Evolutionary conservation across 129 eudicot genomes (phyloP), one percentile per base, ranked within the genome.

Genomic region (Rutidosis leptorrhynchoides): DNA sequence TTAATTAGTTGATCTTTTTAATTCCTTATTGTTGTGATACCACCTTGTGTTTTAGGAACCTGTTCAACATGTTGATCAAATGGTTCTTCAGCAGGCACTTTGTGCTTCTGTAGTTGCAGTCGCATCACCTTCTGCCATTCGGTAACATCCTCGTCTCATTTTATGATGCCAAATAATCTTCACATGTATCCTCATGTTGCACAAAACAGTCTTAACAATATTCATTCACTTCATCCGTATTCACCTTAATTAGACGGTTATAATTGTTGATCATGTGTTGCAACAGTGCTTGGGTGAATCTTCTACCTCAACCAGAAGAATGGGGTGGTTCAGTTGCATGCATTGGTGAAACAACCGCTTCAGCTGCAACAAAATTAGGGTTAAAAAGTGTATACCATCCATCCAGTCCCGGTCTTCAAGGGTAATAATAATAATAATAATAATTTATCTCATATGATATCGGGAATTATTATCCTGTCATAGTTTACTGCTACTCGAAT

Each of bases 51-150:
- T 25, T 58, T 78, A 91, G 97, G 90, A 75, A 64, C 82, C 90
- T 52, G 88, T 87, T 53, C 67, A 73, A 62, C 77, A 83, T 43
- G 97, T 91, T 63, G 97, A 90, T 67, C 80, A 65, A 64, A 37
- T 29, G 46, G 58, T 77, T 72, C 77, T 87, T 23, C 81, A 83
- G 70, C 93, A 79, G 62, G 96, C 97, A 61, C 86, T 83, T 20
- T 62, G 83, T 65, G 78, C 88, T 75, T 86, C 97, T 60, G 97
- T 91, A 78, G 74, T 91, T 72, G 88, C 96, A 46, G 90, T 87
- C 22, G 97, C 96, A n/a, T 91, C 97, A 17, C 96, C 97, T 79
- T 91, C 97, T 65, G 90, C 97, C 71, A n/a, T 87, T 52, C 84
- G 97, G 97, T 91, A 83, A 45, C 55, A 33, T 52, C 16, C 42